Evolutionary conservation across 2,329 filamentous ascomycete species (phyloP).

Genomic region (Sporothrix brasiliensis): DNA sequence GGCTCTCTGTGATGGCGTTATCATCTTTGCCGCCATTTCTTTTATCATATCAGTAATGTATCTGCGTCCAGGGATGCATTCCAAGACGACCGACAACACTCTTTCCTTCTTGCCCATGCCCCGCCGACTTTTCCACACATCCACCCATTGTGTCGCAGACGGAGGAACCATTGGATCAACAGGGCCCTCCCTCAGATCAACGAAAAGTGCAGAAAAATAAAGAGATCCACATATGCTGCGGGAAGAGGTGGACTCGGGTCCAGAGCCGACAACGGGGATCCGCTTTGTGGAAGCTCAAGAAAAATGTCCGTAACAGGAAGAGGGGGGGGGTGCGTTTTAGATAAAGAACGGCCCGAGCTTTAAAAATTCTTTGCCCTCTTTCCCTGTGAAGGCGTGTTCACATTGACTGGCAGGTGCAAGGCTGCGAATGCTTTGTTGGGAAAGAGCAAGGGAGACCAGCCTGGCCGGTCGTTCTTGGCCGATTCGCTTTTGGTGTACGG

Average conservation of each 20-base stretch:
- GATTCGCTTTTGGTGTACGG: neutral
- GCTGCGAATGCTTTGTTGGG: conserved; percentile 17
- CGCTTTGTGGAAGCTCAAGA: conserved; percentile 8
- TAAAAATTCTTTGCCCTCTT: neutral
- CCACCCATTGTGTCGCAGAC: neutral
- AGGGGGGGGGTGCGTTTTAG: conserved; percentile 12
- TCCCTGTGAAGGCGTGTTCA: conserved; percentile 8
- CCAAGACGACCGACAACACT: too few species aligned
- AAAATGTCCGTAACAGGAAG: conserved; percentile 1
- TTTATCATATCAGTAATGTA: neutral
- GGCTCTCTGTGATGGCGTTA: conserved; percentile 1
- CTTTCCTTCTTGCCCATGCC: neutral
- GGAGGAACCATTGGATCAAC: neutral
- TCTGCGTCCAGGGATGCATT: neutral
- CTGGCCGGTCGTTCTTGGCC: neutral
- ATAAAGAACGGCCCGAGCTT: conserved; percentile 9
- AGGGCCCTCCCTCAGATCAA: neutral
- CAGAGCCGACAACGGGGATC: conserved; percentile 10
- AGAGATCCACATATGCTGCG: conserved; percentile 15
- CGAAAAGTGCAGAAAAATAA: neutral
- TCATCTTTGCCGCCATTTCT: neutral
- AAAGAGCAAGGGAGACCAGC: neutral
- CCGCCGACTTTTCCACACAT: neutral
- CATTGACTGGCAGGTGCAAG: conserved; percentile 20
- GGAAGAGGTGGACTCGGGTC: conserved; percentile 17